These are phyloP conservation scores for Pichia nakasei DNA, from an alignment of 805 yeast species.

Conservation along the genomic window DNA sequence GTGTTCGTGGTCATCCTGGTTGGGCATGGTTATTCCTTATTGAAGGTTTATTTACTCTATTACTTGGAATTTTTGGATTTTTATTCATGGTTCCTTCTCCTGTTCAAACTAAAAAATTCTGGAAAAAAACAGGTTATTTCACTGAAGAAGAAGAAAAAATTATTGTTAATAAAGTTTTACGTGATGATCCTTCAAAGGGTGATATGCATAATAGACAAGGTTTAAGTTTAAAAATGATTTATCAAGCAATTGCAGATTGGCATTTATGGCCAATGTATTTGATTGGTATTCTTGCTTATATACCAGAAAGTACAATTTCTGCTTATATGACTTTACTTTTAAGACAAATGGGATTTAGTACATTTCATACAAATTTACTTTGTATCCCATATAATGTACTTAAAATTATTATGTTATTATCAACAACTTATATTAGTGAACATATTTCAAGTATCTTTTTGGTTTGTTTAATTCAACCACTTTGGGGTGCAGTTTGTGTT, in stretches of 20 bases:
- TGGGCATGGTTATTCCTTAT: conserved; percentile 64
- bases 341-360: conserved; percentile 41
- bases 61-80: conserved; percentile 36
- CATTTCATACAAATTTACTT: conserved; percentile 43
- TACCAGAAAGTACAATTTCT: conserved; percentile 30
- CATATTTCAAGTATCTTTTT: conserved; percentile 21
- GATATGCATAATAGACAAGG: conserved; percentile 58
- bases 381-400: conserved; percentile 41
- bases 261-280: conserved; percentile 49
- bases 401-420: conserved; percentile 29
- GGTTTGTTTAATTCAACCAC: conserved; percentile 17
- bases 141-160: conserved; percentile 48
- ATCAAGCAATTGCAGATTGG: conserved; percentile 36
- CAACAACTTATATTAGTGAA: conserved; percentile 32
- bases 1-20: conserved; percentile 35
- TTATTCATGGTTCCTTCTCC: conserved; percentile 28
- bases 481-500: conserved; percentile 21
- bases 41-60: conserved; percentile 51
- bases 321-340: conserved; percentile 42
- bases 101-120: conserved; percentile 23
- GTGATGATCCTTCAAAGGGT: conserved; percentile 59
- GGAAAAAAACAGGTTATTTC: conserved; percentile 31
- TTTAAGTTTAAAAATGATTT: conserved; percentile 32
- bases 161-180: conserved; percentile 45
- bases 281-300: conserved; percentile 34